Base-by-base conservation (phyloP, 768 basidiomycete genomes). In the Agaricus subrufescens region DNA sequence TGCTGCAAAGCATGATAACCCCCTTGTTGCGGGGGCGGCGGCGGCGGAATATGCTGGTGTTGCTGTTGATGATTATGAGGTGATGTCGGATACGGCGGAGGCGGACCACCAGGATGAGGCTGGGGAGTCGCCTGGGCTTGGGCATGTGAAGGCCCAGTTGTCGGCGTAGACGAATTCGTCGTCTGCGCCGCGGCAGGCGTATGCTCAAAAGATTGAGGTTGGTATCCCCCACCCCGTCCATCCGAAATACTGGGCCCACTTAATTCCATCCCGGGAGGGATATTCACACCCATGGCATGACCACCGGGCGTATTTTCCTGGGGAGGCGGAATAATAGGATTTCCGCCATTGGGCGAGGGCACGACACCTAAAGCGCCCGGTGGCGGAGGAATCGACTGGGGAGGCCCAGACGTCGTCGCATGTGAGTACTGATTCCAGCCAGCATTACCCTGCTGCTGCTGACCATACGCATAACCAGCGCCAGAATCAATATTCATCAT, bases 371-470 rank as follows among this genome's bases (percentile, higher is more conserved):
- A 58, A 5, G 67, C 63, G 44, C 71, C 67, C 7, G 67, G 65
- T 6, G 75, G 73, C 5, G 74, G 74, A 0, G 73, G 73, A 50
- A 73, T 73, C 10, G 58, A 58, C 5, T 67, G 65, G 8, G 68
- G 69, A 45, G 72, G 25, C 9, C 31, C 15, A 2, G 19, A 9
- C 65, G 54, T 27, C 25, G 75, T 70, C 50, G 73, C 72, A 3
- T 71, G 61, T 6, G 71, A 59, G n/a, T 69, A 65, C 0, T 59
- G 62, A n/a, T 70, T 71, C 10, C 71, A 69, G 69, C 68, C 67
- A 34, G 57, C 62, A 19, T 19, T 19, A 19, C 52, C 58, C 52
- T 45, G 61, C 37, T 61, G 61, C 48, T 61, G 31, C 25, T 56
- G 59, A 3, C 49, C 37, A 27, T 59, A 54, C 37, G 37, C 34